Evolutionary conservation across 2,329 filamentous ascomycete species (phyloP), one percentile per base, ranked within the genome.

Genomic region (Dothistroma pini): DNA sequence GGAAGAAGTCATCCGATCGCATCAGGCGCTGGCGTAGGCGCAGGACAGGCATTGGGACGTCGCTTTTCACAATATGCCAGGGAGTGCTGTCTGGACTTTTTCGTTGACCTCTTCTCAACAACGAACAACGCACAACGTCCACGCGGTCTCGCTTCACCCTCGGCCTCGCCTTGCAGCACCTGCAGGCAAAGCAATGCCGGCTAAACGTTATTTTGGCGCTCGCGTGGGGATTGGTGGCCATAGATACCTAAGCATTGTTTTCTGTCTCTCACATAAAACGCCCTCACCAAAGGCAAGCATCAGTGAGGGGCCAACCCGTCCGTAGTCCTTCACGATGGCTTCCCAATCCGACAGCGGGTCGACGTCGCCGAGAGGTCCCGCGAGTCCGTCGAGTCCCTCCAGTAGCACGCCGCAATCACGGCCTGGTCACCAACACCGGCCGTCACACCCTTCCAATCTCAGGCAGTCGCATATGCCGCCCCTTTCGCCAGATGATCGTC

Each of bases 401-500:
- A 56, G 60, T 32, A 55, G 44, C 25, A 57, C 31, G 21, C 55
- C 57, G 48, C 57, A 58, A 32, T 52, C 58, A 6, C 60, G 62
- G 19, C 48, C 50, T 11, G 55, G 61, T 32, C 59, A 59, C 29
- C 67, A 69, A 59, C 70, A 74, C 57, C 64, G 63, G 16, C 71
- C 71, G n/a, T 54, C 63, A 21, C 62, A 71, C 19, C 71, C 71
- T 5, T 74, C 71, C 25, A 64, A 66, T 16, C 71, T 81, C 54
- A 70, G 79, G n/a, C 71, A 78, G 54, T 72, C 75, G 12, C 72
- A 79, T 63, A 75, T 75, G 55, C 78, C 78, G 57, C 75, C 78
- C n/a, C 69, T 70, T 22, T 78, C 77, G 41, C 78, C 78, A 31
- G 77, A 79, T 56, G 74, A 77, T 29, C 69, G 64, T 14, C 75